These are phyloP conservation scores for Dothideomycetidae sp. DNA, from an alignment of 2,329 filamentous ascomycete species.

Conservation along the genomic window DNA sequence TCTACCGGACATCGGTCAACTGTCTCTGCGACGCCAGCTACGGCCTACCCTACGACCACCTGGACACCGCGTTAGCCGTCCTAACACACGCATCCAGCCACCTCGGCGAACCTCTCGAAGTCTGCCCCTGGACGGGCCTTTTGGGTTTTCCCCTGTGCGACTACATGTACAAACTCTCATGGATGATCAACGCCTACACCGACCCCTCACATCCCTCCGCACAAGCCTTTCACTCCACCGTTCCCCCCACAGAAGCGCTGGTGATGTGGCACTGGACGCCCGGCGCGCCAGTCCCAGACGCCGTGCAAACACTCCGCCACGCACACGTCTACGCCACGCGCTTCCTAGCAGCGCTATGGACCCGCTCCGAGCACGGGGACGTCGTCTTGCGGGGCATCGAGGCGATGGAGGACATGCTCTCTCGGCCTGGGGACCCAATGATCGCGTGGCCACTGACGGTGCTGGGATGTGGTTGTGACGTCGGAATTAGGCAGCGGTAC, in stretches of 20 bases:
- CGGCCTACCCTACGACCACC: conserved; percentile 10
- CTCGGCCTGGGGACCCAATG: too few species aligned
- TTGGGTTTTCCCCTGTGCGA: conserved; percentile 4
- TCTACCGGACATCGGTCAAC: conserved; percentile 13
- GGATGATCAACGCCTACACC: conserved; percentile 7
- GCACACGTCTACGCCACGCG: neutral
- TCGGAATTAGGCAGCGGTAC: too few species aligned
- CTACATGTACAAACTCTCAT: conserved; percentile 7
- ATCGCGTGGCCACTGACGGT: too few species aligned
- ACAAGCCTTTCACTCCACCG: too few species aligned
- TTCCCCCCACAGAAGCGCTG: neutral
- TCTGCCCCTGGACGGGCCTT: conserved; percentile 10
- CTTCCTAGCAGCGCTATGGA: neutral
- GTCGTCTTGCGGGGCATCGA: neutral
- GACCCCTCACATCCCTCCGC: too few species aligned
- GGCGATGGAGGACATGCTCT: neutral
- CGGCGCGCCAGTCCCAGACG: neutral
- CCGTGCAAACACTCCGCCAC: neutral
- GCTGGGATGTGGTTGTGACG: too few species aligned
- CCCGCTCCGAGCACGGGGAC: neutral
- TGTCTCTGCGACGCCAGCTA: conserved; percentile 12
- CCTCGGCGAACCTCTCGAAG: neutral
- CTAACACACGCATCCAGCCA: neutral
- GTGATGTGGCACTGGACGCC: neutral
- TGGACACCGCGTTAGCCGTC: conserved; percentile 1